phyloP scores from a whole-genome alignment of 306 rosid species.

The Vigna hirtella region DNA sequence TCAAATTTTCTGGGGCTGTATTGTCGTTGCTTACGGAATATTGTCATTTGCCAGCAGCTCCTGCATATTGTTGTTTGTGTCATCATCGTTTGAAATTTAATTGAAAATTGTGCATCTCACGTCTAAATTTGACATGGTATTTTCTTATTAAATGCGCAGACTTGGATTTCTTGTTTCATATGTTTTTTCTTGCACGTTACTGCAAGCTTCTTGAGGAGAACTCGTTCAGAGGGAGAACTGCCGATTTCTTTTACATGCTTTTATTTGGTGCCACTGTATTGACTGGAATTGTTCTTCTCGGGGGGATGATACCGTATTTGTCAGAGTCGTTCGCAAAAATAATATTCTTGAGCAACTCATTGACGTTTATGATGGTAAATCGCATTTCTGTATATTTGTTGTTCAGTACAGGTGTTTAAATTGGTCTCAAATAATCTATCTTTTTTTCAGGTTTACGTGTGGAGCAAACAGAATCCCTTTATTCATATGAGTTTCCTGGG shows the following conservation, averaged over 20 bases:
- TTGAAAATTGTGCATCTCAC: slow-evolving; percentile 17
- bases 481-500: slow-evolving; percentile 98
- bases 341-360: slow-evolving; percentile 92
- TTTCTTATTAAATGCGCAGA: slow-evolving; percentile 61
- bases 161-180: slow-evolving; percentile 97
- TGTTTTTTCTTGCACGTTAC: slow-evolving; percentile 98
- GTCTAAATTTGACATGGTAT: slow-evolving; percentile 42
- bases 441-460: slow-evolving; percentile 80
- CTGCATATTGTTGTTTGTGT: slow-evolving; percentile 15
- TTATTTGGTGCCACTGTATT: slow-evolving; percentile 87
- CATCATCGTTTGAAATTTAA: slow-evolving; percentile 24
- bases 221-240: slow-evolving; percentile 96
- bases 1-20: not conserved
- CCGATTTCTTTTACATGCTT: slow-evolving; percentile 96
- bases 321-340: slow-evolving; percentile 88
- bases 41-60: not conserved
- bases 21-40: not conserved
- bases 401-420: not conserved
- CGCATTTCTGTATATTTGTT: slow-evolving; percentile 7
- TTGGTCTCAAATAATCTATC: not conserved
- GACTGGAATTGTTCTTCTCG: slow-evolving; percentile 90
- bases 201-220: slow-evolving; percentile 99
- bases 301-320: slow-evolving; percentile 94
- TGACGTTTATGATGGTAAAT: slow-evolving; percentile 96
- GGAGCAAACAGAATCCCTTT: slow-evolving; percentile 99